phyloP scores from a whole-genome alignment of 1,284 basidiomycete species.

The Ustilago hordei region DNA sequence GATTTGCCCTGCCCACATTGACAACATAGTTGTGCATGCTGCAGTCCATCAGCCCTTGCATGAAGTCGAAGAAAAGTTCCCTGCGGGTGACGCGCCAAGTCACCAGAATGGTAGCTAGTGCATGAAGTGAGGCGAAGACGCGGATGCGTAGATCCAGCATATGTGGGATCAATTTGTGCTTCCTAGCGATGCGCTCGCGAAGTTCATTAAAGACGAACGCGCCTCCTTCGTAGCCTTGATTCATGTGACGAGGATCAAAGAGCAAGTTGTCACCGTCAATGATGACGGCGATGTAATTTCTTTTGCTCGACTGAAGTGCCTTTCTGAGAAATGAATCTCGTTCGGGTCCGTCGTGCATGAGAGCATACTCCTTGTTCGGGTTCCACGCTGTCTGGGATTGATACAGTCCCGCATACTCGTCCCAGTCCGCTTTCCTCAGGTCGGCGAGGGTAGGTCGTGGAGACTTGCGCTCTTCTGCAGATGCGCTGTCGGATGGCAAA shows the following conservation, averaged over 20 bases:
- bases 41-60: conserved; percentile 30
- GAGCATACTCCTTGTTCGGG: conserved; percentile 30
- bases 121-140: conserved; percentile 12
- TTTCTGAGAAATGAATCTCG: background rate
- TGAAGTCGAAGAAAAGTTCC: conserved; percentile 24
- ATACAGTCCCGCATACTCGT: conserved; percentile 24
- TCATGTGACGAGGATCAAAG: conserved; percentile 33
- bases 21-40: conserved; percentile 39
- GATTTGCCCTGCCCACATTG: conserved; percentile 27
- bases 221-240: conserved; percentile 35
- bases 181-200: conserved; percentile 30
- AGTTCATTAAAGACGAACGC: conserved; percentile 28
- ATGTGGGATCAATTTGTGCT: conserved; percentile 24
- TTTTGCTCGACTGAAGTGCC: conserved; percentile 5
- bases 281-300: conserved; percentile 34
- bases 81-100: background rate
- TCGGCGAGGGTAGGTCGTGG: conserved; percentile 30
- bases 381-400: conserved; percentile 36
- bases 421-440: conserved; percentile 13
- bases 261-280: conserved; percentile 45
- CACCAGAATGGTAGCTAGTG: conserved; percentile 17
- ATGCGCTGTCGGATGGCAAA: background rate
- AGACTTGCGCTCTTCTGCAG: background rate
- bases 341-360: conserved; percentile 30
- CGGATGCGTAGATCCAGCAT: conserved; percentile 35